Base-by-base conservation (phyloP, 257 asterid species). In the Nyctanthes arbortristis region DNA sequence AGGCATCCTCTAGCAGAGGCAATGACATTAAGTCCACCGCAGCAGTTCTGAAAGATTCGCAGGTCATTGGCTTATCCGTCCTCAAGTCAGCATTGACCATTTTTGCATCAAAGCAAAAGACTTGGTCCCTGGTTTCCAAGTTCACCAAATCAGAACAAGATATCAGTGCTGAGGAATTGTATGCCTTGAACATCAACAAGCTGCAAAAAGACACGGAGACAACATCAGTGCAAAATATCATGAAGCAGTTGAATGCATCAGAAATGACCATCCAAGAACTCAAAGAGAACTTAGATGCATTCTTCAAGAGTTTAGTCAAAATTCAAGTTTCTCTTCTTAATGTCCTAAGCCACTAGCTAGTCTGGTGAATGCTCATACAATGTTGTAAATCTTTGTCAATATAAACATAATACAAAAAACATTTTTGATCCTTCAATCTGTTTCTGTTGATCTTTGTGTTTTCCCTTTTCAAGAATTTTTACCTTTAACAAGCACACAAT, bases 91-190 rank as follows among this genome's bases (percentile, higher is more conserved):
- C 18, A 56, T 16, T 81, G 40, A 43, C 70, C 1, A 32, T 64
- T 27, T 18, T 77, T 7, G 69, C 73, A 36, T 68, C 77, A 61
- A 73, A 47, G 39, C 14, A 30, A 31, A 64, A 40, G 12, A 0
- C 43, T 47, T 77, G 82, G 84, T 73, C 83, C 6, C 20, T 78
- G 32, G 68, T 73, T 28, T 72, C 80, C 4, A 72, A 69, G 6
- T 12, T 73, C 0, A 9, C 63, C 11, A 32, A 49, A 34, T 30
- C 78, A 25, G 52, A 49, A 16, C 36, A 61, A 30, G 62, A 63
- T 11, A 6, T 14, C 16, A 39, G 3, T 8, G 1, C 3, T 11
- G 4, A 39, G 49, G 8, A 28, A 25, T 61, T 70, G 49, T 43
- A 31, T 57, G 61, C 28, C 47, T 60, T 45, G 28, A 25, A 28